These are phyloP conservation scores for Bjerkandera adusta DNA, from an alignment of 1,284 basidiomycete genomes.

Conservation along the genomic window DNA sequence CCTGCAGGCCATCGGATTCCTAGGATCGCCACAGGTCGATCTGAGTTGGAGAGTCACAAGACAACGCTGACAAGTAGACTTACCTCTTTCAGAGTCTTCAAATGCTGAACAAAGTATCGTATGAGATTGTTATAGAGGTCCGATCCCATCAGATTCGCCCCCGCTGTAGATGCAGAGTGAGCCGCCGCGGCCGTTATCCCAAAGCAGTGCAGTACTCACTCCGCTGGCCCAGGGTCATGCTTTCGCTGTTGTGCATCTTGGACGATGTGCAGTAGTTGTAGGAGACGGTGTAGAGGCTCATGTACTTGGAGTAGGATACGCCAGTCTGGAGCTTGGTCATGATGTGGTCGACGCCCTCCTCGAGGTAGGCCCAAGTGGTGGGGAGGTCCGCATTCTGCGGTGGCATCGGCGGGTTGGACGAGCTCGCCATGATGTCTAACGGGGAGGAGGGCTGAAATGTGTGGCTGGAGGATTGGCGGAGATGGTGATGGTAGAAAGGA, in stretches of 20 bases:
- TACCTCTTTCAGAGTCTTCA: conserved; percentile 65
- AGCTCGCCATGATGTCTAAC: conserved; percentile 25
- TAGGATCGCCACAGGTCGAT: conserved; percentile 32
- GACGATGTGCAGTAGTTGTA: conserved; percentile 97
- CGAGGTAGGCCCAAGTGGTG: conserved; percentile 88
- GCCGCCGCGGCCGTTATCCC: conserved; percentile 19
- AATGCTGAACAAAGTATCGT: conserved; percentile 80
- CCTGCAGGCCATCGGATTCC: conserved; percentile 80
- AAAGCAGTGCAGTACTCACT: conserved; percentile 42
- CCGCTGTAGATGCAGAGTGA: conserved; percentile 52
- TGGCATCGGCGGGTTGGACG: conserved; percentile 47
- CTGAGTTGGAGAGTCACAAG: conserved; percentile 5
- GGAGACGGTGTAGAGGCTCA: conserved; percentile 89
- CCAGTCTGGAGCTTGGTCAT: conserved; percentile 88
- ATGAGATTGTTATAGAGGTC: conserved; percentile 92
- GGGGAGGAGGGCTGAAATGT: not conserved
- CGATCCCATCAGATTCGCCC: conserved; percentile 93
- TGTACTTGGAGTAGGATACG: conserved; percentile 91
- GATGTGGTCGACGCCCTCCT: conserved; percentile 89
- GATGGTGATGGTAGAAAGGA: conserved; percentile 19
- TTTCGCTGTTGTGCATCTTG: conserved; percentile 69
- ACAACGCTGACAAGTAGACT: conserved; percentile 30
- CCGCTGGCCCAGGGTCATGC: conserved; percentile 49
- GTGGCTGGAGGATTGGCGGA: conserved; percentile 3
- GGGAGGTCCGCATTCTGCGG: conserved; percentile 68